Base-by-base conservation (phyloP, 192 early-diverging fungal genomes). In the Pilaira anomala region DNA sequence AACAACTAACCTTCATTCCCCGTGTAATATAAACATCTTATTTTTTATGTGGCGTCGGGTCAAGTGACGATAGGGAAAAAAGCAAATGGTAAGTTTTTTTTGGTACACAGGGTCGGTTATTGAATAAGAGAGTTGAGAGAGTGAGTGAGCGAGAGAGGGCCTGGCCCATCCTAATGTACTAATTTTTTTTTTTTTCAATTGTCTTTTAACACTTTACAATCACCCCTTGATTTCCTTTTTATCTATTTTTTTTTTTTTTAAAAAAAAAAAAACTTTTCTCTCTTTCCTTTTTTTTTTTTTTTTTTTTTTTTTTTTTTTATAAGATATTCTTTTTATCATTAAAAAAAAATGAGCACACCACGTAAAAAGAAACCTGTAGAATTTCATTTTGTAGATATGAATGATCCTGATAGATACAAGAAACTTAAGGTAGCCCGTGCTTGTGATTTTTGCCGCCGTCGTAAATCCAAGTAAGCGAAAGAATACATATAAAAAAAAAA, bases 321-420 rank as follows among this genome's bases (percentile, higher is more conserved):
- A 9, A 49, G 18, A n/a, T 65, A 25, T 18, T 56, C 26, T 44
- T 11, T 12, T 11, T 21, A 30, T 46, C 25, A 54, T 28, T 28
- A 22, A 21, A 19, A 24, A n/a, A 24, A 24, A 24, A 60, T 60
- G 25, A 42, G 30, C 13, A 26, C 50, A 33, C 56, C 39, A 16
- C 65, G 65, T 29, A 67, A 67, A 30, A 60, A 60, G 22, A 67
- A 67, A 30, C 30, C 58, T 50, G 51, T 69, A n/a, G 60, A 73
- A 48, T 73, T 62, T 51, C 58, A 61, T 44, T 73, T 73, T 59
- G 66, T 73, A 13, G 71, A 73, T 60, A 73, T 73, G 58, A 53
- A 67, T 45, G 71, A 73, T 40, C 71, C 71, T 33, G 42, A 62
- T 30, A 36, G 64, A n/a, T 73, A 73, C 54, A 73, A 73, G 46